Conservation (phyloP, 2,329 filamentous ascomycete species). For the Didymella keratinophila region DNA sequence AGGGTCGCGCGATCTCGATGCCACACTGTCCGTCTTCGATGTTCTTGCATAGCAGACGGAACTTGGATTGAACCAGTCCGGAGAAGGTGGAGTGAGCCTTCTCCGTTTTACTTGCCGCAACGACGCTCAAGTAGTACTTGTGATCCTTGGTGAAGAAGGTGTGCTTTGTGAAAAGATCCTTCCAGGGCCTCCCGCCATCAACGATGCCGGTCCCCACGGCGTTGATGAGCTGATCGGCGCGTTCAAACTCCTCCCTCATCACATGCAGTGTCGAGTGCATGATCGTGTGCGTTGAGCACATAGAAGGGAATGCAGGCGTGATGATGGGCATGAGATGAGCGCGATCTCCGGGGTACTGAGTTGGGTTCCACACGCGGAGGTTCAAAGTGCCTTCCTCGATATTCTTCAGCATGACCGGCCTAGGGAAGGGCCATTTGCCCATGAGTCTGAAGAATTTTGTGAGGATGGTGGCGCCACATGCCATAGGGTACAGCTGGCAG, state of each 20-base stretch:
- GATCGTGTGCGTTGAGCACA: constrained; percentile 97
- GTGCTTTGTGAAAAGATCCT: constrained; percentile 86
- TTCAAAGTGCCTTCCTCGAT: constrained; percentile 84
- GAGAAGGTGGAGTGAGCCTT: constrained; percentile 88
- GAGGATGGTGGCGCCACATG: constrained; percentile 85
- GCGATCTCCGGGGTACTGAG: constrained; percentile 80
- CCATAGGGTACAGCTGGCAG: constrained; percentile 94
- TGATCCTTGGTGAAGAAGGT: constrained; percentile 92
- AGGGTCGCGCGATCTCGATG: constrained; percentile 86
- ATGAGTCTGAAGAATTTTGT: constrained; percentile 95
- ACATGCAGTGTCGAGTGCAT: constrained; percentile 84
- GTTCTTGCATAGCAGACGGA: constrained; percentile 82
- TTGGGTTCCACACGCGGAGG: constrained; percentile 93
- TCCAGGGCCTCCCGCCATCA: constrained; percentile 79
- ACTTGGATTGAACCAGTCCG: constrained; percentile 91
- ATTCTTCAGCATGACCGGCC: constrained; percentile 87
- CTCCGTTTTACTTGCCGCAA: constrained; percentile 81
- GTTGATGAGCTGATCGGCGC: constrained; percentile 78
- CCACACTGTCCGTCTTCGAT: constrained; percentile 78
- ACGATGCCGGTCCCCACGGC: constrained; percentile 81
- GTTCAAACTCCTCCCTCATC: constrained; percentile 81
- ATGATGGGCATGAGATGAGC: constrained; percentile 98
- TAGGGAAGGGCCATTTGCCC: constrained; percentile 90
- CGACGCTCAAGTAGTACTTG: constrained; percentile 93
- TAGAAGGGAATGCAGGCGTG: constrained; percentile 94